Evolutionary conservation across 176 grass and related monocot species (phyloP).

Genomic region (Cymbopogon citratus): DNA sequence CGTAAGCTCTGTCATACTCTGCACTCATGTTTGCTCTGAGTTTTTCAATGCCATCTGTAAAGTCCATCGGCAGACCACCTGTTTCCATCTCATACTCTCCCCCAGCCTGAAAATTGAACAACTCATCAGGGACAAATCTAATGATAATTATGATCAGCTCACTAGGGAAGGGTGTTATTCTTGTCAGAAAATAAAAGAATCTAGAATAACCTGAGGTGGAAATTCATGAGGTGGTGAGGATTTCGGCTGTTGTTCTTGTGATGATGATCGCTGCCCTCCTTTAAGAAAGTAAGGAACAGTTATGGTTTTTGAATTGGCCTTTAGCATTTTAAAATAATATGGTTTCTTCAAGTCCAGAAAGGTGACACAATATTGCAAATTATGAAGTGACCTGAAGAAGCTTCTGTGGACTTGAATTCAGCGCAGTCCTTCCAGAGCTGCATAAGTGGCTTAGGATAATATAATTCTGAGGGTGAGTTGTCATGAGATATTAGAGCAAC

Average conservation of each 20-base stretch:
- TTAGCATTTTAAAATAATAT: background rate
- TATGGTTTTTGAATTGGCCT: conserved; percentile 18
- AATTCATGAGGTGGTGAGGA: conserved; percentile 31
- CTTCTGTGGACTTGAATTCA: conserved; percentile 24
- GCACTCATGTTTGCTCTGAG: conserved; percentile 42
- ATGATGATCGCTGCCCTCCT: conserved; percentile 38
- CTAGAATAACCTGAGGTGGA: conserved; percentile 40
- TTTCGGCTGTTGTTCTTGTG: conserved; percentile 37
- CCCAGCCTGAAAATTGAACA: conserved; percentile 47
- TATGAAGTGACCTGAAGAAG: conserved; percentile 47
- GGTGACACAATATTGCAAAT: conserved; percentile 15
- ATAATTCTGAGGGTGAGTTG: conserved; percentile 37
- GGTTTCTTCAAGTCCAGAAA: conserved; percentile 3
- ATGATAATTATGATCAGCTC: conserved; percentile 2
- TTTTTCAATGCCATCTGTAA: conserved; percentile 57
- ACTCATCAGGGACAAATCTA: conserved; percentile 14
- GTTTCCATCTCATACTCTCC: conserved; percentile 43
- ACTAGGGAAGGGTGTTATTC: background rate
- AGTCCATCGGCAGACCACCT: conserved; percentile 34
- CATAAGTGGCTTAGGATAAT: conserved; percentile 64
- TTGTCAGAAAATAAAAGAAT: conserved; percentile 20
- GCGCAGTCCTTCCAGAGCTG: conserved; percentile 64
- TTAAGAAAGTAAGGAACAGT: conserved; percentile 25
- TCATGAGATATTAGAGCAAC: conserved; percentile 46
- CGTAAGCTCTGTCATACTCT: conserved; percentile 36